These are phyloP conservation scores for Carex myosuroides DNA, from an alignment of 176 grass and related monocot genomes.

Conservation along the genomic window DNA sequence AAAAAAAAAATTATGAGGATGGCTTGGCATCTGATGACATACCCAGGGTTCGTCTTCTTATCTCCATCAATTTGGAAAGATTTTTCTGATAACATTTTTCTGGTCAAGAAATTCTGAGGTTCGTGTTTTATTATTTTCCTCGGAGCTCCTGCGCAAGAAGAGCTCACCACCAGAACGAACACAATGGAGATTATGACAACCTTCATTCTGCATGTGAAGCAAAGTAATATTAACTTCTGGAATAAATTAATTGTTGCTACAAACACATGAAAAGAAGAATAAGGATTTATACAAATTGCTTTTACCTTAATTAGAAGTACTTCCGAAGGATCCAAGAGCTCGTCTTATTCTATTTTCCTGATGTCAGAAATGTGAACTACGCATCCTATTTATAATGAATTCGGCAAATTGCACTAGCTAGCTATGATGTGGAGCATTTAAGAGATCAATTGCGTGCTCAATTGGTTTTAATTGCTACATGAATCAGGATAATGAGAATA, in stretches of 20 bases:
- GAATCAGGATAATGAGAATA: neutral
- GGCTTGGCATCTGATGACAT: too few relatives aligned
- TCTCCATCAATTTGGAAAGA: neutral
- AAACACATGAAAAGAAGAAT: neutral
- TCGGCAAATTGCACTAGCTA: neutral
- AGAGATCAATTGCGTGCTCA: neutral
- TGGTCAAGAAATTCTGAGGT: neutral
- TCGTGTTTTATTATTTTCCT: conserved; percentile 1
- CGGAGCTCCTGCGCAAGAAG: neutral
- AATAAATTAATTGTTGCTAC: neutral
- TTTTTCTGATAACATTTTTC: neutral
- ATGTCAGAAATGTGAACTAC: neutral
- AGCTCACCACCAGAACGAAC: neutral
- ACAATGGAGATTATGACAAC: neutral
- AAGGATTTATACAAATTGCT: neutral
- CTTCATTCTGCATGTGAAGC: neutral
- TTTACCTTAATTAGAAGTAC: neutral
- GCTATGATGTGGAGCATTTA: neutral
- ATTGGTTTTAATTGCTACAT: neutral
- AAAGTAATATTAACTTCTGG: neutral
- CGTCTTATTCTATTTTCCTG: neutral
- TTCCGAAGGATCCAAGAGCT: neutral
- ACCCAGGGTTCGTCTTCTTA: neutral
- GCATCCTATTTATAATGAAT: neutral
- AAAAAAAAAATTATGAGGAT: too few relatives aligned